phyloP scores from a whole-genome alignment of 1,284 basidiomycete species.

The Moniliella sp. region DNA sequence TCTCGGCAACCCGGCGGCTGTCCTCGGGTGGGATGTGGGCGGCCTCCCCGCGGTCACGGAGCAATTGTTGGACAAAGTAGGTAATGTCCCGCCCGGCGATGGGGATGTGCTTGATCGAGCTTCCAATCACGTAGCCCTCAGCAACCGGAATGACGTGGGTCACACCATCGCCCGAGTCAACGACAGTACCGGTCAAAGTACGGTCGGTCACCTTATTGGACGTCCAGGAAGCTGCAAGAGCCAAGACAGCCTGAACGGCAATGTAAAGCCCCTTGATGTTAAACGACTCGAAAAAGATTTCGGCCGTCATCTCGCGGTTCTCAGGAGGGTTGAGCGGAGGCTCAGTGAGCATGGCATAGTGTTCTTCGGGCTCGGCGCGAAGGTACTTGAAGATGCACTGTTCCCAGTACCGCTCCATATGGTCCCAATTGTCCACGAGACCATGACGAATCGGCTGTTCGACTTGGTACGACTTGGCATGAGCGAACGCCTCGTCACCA shows the following conservation, averaged over 20 bases:
- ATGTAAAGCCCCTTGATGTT: constrained; percentile 96
- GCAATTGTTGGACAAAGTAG: constrained; percentile 82
- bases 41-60: constrained; percentile 93
- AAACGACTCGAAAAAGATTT: constrained; percentile 99
- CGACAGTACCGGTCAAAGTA: constrained; percentile 86
- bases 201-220: constrained; percentile 76
- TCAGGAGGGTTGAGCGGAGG: constrained; percentile 94
- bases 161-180: constrained; percentile 96
- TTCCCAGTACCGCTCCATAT: constrained; percentile 99
- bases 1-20: constrained; percentile 69
- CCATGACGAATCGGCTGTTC: constrained; percentile 95
- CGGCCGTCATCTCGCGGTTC: constrained; percentile 94
- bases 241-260: constrained; percentile 94
- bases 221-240: constrained; percentile 90
- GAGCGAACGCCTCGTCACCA: constrained; percentile 86
- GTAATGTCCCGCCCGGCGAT: constrained; percentile 94
- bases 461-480: constrained; percentile 70
- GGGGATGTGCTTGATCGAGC: constrained; percentile 95
- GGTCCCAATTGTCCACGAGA: constrained; percentile 98
- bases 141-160: constrained; percentile 87
- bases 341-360: constrained; percentile 91
- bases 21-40: constrained; percentile 76
- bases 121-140: constrained; percentile 96
- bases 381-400: constrained; percentile 99
- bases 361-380: constrained; percentile 91